A percentile compares a stretch with the other conserved stretches of the same genome.
Evolutionary conservation across 2,329 filamentous ascomycete genomes (phyloP).

Genomic region (Paecilomyces niveus): DNA sequence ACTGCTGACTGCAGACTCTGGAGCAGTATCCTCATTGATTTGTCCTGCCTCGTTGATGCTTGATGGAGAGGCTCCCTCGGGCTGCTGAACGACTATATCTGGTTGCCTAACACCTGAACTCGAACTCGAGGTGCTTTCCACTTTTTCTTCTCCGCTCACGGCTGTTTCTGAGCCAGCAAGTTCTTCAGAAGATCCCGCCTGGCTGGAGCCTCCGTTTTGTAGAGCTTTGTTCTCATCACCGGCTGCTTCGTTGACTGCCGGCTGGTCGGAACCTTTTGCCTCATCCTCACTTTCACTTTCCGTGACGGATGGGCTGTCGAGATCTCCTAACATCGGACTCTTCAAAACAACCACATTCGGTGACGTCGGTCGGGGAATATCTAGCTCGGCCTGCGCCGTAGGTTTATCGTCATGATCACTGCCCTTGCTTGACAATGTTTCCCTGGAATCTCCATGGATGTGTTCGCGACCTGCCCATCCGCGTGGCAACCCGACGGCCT

Average conservation of each 20-base stretch:
- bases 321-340: slow-evolving; percentile 2
- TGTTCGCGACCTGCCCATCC: slow-evolving; percentile 10
- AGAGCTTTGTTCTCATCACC: not conserved
- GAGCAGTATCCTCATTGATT: not conserved
- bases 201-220: not conserved
- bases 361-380: slow-evolving; percentile 9
- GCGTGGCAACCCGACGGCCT: slow-evolving; percentile 39
- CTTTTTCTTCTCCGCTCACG: not conserved
- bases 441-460: slow-evolving; percentile 17
- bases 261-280: not conserved
- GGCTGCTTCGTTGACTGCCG: not conserved
- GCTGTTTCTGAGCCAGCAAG: not conserved
- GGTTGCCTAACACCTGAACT: not conserved
- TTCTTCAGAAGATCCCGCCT: too few relatives aligned
- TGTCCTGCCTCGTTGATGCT: not conserved
- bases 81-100: not conserved
- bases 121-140: not conserved
- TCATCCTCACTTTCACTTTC: slow-evolving; percentile 1
- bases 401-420: not conserved
- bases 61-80: not conserved
- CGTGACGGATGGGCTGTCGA: slow-evolving; percentile 3
- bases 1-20: not conserved
- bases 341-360: slow-evolving; percentile 5
- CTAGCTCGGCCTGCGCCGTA: not conserved
- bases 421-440: not conserved